Evolutionary conservation across 1,284 basidiomycete genomes (phyloP), one percentile per base, ranked within the genome.

Genomic region (Pholiota adiposa): DNA sequence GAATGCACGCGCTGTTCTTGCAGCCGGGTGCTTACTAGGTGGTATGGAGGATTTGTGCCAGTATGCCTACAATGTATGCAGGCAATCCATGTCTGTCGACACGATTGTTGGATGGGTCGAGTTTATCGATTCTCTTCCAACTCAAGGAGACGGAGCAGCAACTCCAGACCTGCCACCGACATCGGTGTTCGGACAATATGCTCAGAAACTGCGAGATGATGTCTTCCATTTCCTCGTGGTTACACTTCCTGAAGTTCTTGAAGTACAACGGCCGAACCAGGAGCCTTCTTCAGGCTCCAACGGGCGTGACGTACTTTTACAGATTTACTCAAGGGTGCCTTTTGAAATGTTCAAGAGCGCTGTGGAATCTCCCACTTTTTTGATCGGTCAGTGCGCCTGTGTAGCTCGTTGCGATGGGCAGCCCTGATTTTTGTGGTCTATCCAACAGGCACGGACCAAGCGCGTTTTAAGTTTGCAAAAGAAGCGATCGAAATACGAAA

Each of bases 401-500:
- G 36, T 51, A 44, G 27, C 38, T 52, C 60, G 40, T 50, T 48
- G 54, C 55, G n/a, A 49, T 18, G 36, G 25, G 23, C 19, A 11
- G 6, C 46, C 46, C 54, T 56, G 44, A 50, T 50, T 38, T 50
- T 49, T 33, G 31, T 41, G 19, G 48, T 60, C 51, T 40, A 16
- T 27, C 29, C 60, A 60, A 69, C 67, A 90, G 91, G 89, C 44
- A 85, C 90, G 61, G 91, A 92, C 75, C 93, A 94, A 71, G 84
- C 87, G 61, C 87, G 93, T 52, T 96, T 94, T 78, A 90, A 89
- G 69, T 96, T 95, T 74, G 92, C 93, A 11, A 95, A 95, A 75
- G 90, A 93, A 64, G 91, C 87, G 9, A 90, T 95, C 69, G 90
- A 93, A 65, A 70, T 89, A 68, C 83, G 93, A 65, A 95, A 93